A percentile compares a stretch with the other conserved stretches of the same genome.
These are phyloP conservation scores for Solanum appendiculatum DNA, from an alignment of 257 asterid genomes.

Conservation along the genomic window DNA sequence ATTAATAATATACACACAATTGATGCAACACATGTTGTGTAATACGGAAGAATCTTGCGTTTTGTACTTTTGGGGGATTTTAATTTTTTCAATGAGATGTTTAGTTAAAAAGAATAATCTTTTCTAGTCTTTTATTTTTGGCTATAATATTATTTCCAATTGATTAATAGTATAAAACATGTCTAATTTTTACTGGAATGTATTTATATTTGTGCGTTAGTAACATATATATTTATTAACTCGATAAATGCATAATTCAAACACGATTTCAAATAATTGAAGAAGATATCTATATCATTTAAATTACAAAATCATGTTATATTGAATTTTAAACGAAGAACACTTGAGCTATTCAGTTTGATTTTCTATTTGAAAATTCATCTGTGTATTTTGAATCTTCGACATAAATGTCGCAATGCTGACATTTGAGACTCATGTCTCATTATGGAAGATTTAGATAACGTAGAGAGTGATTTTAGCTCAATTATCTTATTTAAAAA, in stretches of 20 bases:
- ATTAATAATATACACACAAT: neutral
- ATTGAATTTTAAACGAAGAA: too few relatives aligned
- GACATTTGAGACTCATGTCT: neutral
- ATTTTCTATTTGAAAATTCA: too few relatives aligned
- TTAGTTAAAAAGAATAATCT: neutral
- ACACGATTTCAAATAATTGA: too few relatives aligned
- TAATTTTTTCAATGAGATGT: neutral
- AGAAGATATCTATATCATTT: too few relatives aligned
- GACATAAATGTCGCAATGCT: too few relatives aligned
- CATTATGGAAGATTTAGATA: too few relatives aligned
- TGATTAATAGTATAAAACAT: neutral
- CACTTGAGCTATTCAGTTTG: too few relatives aligned
- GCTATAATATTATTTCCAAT: neutral
- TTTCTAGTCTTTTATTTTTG: neutral
- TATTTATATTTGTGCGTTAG: neutral
- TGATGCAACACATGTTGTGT: conserved; percentile 52
- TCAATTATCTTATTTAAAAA: neutral
- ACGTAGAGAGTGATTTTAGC: neutral
- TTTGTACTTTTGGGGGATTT: neutral
- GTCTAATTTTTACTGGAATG: neutral
- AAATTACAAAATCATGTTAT: too few relatives aligned
- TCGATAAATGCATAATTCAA: too few relatives aligned
- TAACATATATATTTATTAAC: too few relatives aligned
- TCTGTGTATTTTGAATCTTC: too few relatives aligned
- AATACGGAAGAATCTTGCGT: neutral